Evolutionary conservation across 768 basidiomycete species (phyloP), one percentile per base, ranked within the genome.

Genomic region (Mycena belliarum): DNA sequence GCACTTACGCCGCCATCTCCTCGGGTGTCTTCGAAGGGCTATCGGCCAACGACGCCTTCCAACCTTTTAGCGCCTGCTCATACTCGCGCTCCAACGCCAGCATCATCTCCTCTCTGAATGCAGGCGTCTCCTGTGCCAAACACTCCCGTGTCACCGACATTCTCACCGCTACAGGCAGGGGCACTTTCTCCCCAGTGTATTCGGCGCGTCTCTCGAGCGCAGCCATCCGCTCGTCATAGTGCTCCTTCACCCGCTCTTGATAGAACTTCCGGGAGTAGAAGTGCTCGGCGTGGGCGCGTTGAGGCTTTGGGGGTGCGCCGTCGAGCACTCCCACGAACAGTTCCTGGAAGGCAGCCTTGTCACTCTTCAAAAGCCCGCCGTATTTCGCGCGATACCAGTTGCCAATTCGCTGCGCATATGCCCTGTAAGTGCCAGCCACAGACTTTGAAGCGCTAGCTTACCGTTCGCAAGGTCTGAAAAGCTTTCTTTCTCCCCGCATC

Each of bases 191-290:
- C 3, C 28, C 45, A 4, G 28, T 29, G 3, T 2, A 18, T 40
- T 41, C 11, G 1, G 40, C 40, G 12, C 49, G 28, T 15, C 40
- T 28, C n/a, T 42, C 21, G 2, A 42, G n/a, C 6, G 25, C 20
- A 18, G 14, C 26, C n/a, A 41, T 20, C 8, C 32, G 32, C 9
- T 1, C 52, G 1, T 28, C 44, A 3, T 28, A 43, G 3, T 16
- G 35, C 11, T 14, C 20, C 25, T 37, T 41, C 21, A 54, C 14
- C 0, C 37, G 33, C 35, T 6, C 7, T 3, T 45, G 16, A 26
- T 54, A 54, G 38, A 46, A 54, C 6, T 54, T 45, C 1, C 25
- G 18, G 4, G 52, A 54, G 21, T 54, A 54, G 25, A 28, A 54
- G 16, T 54, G 44, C 2, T 10, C 6, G 2, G 40, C 6, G 11